Base-by-base conservation (phyloP, 139 green algal genomes). In the Monoraphidium neglectum region DNA sequence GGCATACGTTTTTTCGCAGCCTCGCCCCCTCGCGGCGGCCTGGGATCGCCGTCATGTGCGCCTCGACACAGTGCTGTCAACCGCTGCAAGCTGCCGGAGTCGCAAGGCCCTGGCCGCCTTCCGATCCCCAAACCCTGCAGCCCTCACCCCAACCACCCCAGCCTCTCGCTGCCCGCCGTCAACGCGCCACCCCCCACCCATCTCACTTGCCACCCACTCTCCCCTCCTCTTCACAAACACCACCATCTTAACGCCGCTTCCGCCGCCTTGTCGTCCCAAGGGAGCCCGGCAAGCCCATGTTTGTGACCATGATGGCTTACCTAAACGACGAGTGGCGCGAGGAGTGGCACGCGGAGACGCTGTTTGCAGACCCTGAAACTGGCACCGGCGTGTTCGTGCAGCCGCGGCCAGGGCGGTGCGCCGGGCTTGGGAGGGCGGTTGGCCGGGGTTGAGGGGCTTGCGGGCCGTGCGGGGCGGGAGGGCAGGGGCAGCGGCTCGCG, bases 291-390 rank as follows among this genome's bases (percentile, higher is more conserved):
- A 61, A 82, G 54, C 92, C 92, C 13, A 80, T 94, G 43, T 90
- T 97, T 49, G 89, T 93, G 24, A 92, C 77, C 30, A 66, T 94
- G 60, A 56, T 97, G 71, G 33, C 94, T 46, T 97, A 96, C 80
- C 81, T 95, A 21, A 92, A 95, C 77, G 77, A 84, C 0, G 67
- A 70, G 40, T 97, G 93, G 93, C 37, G 40, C 16, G 79, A 85
- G 35, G 78, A 83, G 28, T 79, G 78, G 0, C 84, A 95, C 33
- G 89, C 86, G 13, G 93, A 97, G 64, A 96, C 90, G 8, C 83
- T 95, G 43, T 37, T 60, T 67, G n/a, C 53, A 77, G 72, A 37
- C 28, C 57, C 57, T 10, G 57, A 65, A 13, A 37, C 57, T 10
- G 57, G 57, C 10, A 65, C 57, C 26, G 57, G 57, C 26, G 57